Conservation (phyloP, 805 yeast genomes). For the Teunomyces aglyptinius region DNA sequence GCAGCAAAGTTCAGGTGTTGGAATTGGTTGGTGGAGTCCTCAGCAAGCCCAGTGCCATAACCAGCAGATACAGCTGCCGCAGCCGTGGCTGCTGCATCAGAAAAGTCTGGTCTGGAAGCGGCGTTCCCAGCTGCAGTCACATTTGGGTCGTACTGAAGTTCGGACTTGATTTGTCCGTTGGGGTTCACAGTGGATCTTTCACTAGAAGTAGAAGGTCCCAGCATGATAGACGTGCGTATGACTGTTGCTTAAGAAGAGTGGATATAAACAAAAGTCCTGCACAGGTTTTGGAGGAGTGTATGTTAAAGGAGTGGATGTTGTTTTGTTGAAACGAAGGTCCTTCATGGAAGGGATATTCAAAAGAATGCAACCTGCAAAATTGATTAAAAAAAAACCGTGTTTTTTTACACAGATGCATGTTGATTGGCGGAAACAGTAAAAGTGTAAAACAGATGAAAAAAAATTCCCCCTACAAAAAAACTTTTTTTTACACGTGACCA, state of each 20-base stretch:
- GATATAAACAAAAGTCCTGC: conserved; percentile 26
- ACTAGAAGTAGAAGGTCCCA: conserved; percentile 31
- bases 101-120: conserved; percentile 11
- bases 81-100: conserved; percentile 17
- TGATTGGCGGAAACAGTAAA: not conserved
- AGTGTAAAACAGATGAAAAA: not conserved
- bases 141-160: conserved; percentile 5
- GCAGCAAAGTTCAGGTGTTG: conserved; percentile 13
- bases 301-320: conserved; percentile 3
- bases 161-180: conserved; percentile 2
- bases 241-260: conserved; percentile 7
- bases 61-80: conserved; percentile 13
- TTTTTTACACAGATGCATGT: not conserved
- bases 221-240: conserved; percentile 8
- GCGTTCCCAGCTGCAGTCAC: conserved; percentile 7
- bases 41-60: conserved; percentile 6
- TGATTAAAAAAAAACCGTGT: not conserved
- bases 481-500: not conserved
- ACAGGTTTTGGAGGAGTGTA: conserved; percentile 12
- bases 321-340: conserved; percentile 4
- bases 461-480: not conserved
- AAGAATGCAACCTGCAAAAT: conserved; percentile 2
- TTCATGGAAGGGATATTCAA: conserved; percentile 4
- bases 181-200: conserved; percentile 20
- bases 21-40: conserved; percentile 10